Conservation (phyloP, 495 filamentous ascomycete genomes). For the Aspergillus kassunensis region DNA sequence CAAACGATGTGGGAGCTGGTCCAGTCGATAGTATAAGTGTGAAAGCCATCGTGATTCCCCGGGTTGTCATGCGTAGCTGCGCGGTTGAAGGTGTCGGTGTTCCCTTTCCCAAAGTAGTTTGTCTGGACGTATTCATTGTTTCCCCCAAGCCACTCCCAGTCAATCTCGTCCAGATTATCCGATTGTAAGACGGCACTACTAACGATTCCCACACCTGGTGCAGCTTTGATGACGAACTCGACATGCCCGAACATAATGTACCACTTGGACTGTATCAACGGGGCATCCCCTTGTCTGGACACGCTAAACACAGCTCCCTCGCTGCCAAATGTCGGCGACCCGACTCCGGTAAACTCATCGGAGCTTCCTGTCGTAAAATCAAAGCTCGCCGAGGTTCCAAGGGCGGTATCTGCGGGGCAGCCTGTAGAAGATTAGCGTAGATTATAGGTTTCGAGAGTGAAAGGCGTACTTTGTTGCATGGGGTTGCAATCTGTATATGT, state of each 20-base stretch:
- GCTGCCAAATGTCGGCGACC: slow-evolving; percentile 63
- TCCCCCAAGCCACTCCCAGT: slow-evolving; percentile 80
- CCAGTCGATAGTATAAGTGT: slow-evolving; percentile 87
- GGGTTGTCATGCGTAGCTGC: slow-evolving; percentile 53
- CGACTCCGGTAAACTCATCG: slow-evolving; percentile 63
- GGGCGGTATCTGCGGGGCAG: slow-evolving; percentile 77
- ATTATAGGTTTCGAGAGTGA: slow-evolving; percentile 4
- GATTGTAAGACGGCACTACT: slow-evolving; percentile 80
- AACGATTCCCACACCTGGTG: slow-evolving; percentile 59
- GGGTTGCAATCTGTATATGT: slow-evolving; percentile 77
- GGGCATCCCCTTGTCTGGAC: slow-evolving; percentile 73
- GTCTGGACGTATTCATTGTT: slow-evolving; percentile 60
- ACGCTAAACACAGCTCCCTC: slow-evolving; percentile 86
- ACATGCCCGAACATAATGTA: slow-evolving; percentile 71
- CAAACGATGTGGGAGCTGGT: slow-evolving; percentile 66
- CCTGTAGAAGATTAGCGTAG: slow-evolving; percentile 28
- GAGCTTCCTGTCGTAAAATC: slow-evolving; percentile 73
- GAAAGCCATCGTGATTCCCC: slow-evolving; percentile 53
- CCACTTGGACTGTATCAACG: slow-evolving; percentile 70
- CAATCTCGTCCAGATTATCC: slow-evolving; percentile 84
- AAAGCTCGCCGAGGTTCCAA: slow-evolving; percentile 71
- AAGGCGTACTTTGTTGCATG: slow-evolving; percentile 56
- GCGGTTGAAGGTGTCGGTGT: slow-evolving; percentile 61
- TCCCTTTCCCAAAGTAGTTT: slow-evolving; percentile 87
- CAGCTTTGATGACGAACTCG: slow-evolving; percentile 55